phyloP scores from a whole-genome alignment of 2,329 filamentous ascomycete genomes.

The Diaporthe caulivora region DNA sequence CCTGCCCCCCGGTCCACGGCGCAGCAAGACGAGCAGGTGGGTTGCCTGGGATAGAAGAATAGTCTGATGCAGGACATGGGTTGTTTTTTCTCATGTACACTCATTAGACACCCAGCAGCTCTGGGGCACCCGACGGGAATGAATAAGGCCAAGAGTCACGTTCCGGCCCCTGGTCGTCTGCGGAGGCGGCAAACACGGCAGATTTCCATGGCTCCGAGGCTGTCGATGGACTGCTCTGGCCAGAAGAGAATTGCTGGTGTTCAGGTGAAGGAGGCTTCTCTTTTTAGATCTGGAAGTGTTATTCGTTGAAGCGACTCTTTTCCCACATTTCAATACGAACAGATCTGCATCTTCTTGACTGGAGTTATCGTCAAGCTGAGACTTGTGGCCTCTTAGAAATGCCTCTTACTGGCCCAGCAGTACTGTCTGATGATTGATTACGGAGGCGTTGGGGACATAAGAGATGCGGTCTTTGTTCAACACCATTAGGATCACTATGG shows the following conservation, averaged over 20 bases:
- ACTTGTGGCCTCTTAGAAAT: conserved; percentile 19
- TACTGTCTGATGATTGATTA: conserved; percentile 26
- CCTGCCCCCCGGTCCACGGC: conserved; percentile 9
- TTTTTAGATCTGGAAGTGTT: conserved; percentile 40
- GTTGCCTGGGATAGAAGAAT: conserved; percentile 34
- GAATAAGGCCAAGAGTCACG: conserved; percentile 28
- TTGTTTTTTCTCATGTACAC: conserved; percentile 25
- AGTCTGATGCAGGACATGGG: conserved; percentile 33
- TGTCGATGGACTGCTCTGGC: conserved; percentile 22
- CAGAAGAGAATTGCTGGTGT: conserved; percentile 29
- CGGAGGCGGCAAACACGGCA: conserved; percentile 32
- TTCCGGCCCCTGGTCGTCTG: conserved; percentile 27
- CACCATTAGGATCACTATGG: conserved; percentile 13
- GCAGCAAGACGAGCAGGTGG: conserved; percentile 33
- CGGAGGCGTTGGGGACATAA: conserved; percentile 29
- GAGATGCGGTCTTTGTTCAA: conserved; percentile 25
- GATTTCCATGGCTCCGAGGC: conserved; percentile 2
- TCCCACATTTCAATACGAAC: conserved; percentile 40
- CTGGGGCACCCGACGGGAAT: conserved; percentile 12
- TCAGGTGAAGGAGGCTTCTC: conserved; percentile 32
- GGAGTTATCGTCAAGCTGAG: conserved; percentile 24
- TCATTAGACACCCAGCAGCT: conserved; percentile 28
- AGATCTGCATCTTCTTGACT: conserved; percentile 38
- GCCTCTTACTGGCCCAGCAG: conserved; percentile 16
- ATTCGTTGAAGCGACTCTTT: conserved; percentile 40